phyloP scores from a whole-genome alignment of 78 protist genomes.

The Dictyostelium citrinum region DNA sequence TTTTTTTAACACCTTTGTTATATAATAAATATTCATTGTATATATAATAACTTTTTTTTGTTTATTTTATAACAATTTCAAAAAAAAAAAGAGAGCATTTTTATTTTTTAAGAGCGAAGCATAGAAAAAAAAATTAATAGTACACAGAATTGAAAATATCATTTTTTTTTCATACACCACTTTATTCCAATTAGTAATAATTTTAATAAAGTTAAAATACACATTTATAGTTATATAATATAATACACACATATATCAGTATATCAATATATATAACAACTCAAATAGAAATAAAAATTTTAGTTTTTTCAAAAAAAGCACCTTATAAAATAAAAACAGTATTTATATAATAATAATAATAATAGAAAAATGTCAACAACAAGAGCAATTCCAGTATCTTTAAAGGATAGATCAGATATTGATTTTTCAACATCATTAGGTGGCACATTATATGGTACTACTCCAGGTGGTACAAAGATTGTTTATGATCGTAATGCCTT shows the following conservation, averaged over 20 bases:
- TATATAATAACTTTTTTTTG: background rate
- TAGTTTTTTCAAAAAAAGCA: background rate
- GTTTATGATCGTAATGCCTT: conserved; percentile 74
- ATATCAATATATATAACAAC: background rate
- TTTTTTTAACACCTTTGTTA: background rate
- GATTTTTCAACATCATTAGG: conserved; percentile 80
- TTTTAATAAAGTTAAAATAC: background rate
- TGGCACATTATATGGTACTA: conserved; percentile 82
- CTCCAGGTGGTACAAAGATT: conserved; percentile 85
- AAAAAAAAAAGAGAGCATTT: background rate
- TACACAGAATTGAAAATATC: background rate
- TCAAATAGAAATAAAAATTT: background rate
- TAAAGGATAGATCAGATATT: conserved; percentile 37
- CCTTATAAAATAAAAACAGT: background rate
- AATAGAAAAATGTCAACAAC: conserved; percentile 36
- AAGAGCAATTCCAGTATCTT: conserved; percentile 65
- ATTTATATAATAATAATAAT: background rate
- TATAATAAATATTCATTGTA: background rate
- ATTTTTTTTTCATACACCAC: background rate
- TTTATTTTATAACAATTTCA: background rate
- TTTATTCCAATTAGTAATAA: background rate
- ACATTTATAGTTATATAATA: background rate
- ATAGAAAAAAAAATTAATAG: background rate
- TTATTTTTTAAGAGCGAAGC: background rate
- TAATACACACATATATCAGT: background rate